Evolutionary conservation across 352 stramenopile genomes (phyloP).

Genomic region (Thalassiosira exigua): DNA sequence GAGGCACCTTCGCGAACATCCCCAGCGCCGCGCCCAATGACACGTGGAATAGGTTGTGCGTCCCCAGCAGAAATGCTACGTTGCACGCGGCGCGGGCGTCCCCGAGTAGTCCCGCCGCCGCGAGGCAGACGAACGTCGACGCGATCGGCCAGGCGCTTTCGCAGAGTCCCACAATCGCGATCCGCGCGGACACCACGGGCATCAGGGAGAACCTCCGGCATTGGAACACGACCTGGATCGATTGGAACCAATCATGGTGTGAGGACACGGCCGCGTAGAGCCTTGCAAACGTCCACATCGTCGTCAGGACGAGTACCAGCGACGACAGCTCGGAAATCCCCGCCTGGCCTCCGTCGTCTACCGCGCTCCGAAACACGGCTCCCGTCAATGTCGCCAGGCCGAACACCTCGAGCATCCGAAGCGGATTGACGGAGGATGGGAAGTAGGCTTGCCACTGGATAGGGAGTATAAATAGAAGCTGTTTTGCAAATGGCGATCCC

Average conservation of each 20-base stretch:
- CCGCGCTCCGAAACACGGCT: constrained; percentile 11
- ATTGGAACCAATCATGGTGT: constrained; percentile 30
- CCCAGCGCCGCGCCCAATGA: constrained; percentile 8
- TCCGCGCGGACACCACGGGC: constrained; percentile 10
- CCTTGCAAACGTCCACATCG: constrained; percentile 14
- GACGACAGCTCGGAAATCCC: constrained; percentile 13
- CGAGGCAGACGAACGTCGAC: constrained; percentile 25
- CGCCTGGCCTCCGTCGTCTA: not conserved
- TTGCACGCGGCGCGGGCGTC: not conserved
- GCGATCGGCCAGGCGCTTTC: constrained; percentile 29
- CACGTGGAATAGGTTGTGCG: constrained; percentile 31
- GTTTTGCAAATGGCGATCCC: constrained; percentile 4
- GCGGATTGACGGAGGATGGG: constrained; percentile 7
- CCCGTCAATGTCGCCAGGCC: constrained; percentile 24
- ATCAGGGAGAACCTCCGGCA: constrained; percentile 25
- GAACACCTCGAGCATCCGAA: constrained; percentile 26
- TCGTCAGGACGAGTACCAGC: constrained; percentile 16
- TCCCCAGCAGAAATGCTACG: constrained; percentile 20
- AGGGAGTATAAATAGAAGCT: constrained; percentile 16
- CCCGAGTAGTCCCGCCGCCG: constrained; percentile 9
- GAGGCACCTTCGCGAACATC: not conserved
- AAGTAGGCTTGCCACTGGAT: constrained; percentile 20
- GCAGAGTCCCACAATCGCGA: constrained; percentile 9
- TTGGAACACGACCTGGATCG: constrained; percentile 1
- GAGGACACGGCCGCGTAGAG: constrained; percentile 2